Evolutionary conservation across 768 basidiomycete genomes (phyloP).

Genomic region (Inosperma sp.): DNA sequence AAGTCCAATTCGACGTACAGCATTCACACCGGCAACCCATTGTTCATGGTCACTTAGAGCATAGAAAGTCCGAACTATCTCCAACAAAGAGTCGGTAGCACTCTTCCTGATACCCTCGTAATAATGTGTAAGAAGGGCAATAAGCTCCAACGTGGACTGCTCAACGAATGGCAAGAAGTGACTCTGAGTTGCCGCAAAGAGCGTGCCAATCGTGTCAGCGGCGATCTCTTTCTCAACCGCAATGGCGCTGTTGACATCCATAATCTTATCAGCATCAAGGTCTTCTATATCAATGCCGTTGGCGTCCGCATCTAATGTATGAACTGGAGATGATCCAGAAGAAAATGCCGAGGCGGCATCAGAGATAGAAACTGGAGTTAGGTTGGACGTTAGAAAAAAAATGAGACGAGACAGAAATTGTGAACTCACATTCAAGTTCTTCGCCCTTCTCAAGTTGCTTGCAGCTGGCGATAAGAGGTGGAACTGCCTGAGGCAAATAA

Average conservation of each 20-base stretch:
- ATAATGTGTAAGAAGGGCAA: conserved; percentile 80
- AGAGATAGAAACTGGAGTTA: conserved; percentile 50
- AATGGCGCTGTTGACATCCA: conserved; percentile 92
- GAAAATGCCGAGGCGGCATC: conserved; percentile 61
- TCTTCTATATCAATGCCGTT: conserved; percentile 68
- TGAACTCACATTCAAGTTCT: conserved; percentile 42
- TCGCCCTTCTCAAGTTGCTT: conserved; percentile 81
- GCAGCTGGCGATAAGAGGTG: conserved; percentile 77
- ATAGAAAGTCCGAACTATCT: conserved; percentile 88
- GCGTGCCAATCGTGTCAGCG: conserved; percentile 88
- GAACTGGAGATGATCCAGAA: conserved; percentile 68
- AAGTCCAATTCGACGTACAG: conserved; percentile 41
- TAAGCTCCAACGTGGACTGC: conserved; percentile 70
- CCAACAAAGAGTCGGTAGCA: conserved; percentile 80
- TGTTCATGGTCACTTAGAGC: conserved; percentile 77
- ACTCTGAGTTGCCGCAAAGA: conserved; percentile 75
- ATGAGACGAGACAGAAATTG: conserved; percentile 3
- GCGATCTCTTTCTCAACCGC: conserved; percentile 99
- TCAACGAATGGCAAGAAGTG: conserved; percentile 94
- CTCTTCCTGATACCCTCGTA: conserved; percentile 98
- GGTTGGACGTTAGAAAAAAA: background rate
- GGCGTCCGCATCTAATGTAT: conserved; percentile 62
- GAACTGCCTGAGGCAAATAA: conserved; percentile 83
- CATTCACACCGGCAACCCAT: conserved; percentile 71
- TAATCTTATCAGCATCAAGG: conserved; percentile 77